A percentile compares a stretch with the other conserved stretches of the same genome.
Evolutionary conservation across 2,329 filamentous ascomycete genomes (phyloP).

Genomic region (Penicillium expansum): DNA sequence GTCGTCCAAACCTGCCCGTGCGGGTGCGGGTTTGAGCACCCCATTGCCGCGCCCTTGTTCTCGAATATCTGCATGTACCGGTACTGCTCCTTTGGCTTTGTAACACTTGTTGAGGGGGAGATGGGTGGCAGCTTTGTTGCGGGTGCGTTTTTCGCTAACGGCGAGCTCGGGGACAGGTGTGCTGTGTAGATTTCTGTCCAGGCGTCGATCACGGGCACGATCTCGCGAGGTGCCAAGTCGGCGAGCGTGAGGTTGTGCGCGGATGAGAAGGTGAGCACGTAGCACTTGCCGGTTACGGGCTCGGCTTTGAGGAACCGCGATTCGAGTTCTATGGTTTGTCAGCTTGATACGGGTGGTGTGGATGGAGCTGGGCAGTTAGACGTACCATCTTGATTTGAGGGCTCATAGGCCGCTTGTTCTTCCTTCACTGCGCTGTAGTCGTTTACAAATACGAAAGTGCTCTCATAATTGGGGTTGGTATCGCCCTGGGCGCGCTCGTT

Average conservation of each 20-base stretch:
- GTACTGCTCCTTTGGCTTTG: constrained; percentile 69
- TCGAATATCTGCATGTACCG: constrained; percentile 99
- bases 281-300: constrained; percentile 90
- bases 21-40: constrained; percentile 96
- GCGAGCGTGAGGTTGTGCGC: constrained; percentile 89
- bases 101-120: constrained; percentile 44
- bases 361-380: not conserved
- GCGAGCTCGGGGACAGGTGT: constrained; percentile 71
- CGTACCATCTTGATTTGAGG: constrained; percentile 51
- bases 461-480: constrained; percentile 77
- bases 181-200: constrained; percentile 89
- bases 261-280: constrained; percentile 91
- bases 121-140: constrained; percentile 49
- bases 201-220: constrained; percentile 77
- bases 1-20: constrained; percentile 97
- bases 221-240: constrained; percentile 75
- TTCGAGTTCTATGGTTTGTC: constrained; percentile 58
- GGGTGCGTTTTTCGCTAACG: constrained; percentile 53
- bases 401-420: constrained; percentile 74
- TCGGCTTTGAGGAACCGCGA: constrained; percentile 76
- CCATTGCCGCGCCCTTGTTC: constrained; percentile 97
- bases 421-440: constrained; percentile 98
- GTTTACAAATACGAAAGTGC: constrained; percentile 92
- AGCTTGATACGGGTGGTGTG: not conserved
- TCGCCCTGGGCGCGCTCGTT: constrained; percentile 88